Percentiles rank a stretch among this genome's conserved stretches.
Conservation (phyloP, 2,329 filamentous ascomycete species). For the Phaeosphaeriaceae sp. region DNA sequence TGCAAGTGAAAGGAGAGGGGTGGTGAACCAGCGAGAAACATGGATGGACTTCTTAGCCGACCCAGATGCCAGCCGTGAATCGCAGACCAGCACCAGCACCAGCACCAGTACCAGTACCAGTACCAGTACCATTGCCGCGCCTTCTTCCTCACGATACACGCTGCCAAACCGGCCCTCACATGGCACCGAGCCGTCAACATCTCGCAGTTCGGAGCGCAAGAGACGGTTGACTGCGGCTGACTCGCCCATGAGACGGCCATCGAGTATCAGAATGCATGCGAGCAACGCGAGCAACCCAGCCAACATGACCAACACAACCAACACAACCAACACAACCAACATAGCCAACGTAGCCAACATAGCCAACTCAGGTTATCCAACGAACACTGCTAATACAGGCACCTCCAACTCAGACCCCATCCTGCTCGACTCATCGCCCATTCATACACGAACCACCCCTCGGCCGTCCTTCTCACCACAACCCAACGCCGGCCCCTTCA, state of each 20-base stretch:
- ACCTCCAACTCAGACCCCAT: constrained; percentile 31
- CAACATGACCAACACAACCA: no score
- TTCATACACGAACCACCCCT: constrained; percentile 4
- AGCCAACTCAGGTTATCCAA: no score
- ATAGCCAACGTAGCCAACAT: no score
- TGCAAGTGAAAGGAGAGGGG: background rate
- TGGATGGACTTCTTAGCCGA: constrained; percentile 45
- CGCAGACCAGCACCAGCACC: constrained; percentile 6
- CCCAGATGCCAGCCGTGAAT: constrained; percentile 11
- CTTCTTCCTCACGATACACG: constrained; percentile 19
- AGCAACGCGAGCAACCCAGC: no score
- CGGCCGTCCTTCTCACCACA: constrained; percentile 6
- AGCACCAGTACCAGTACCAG: no score
- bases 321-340: no score
- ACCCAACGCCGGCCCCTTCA: constrained; percentile 12
- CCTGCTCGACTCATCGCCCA: constrained; percentile 28
- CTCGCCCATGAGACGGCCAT: constrained; percentile 37
- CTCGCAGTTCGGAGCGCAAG: constrained; percentile 42
- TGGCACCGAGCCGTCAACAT: constrained; percentile 23
- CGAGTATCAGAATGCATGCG: constrained; percentile 32
- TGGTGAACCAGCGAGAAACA: constrained; percentile 29
- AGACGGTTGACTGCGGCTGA: constrained; percentile 44
- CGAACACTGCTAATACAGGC: no score
- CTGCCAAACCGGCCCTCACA: constrained; percentile 28
- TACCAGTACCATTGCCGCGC: no score